Percentiles rank a stretch among this genome's conserved stretches.
Evolutionary conservation across 2,329 filamentous ascomycete genomes (phyloP).

Genomic region (Paracorniculantispora psalliotae): DNA sequence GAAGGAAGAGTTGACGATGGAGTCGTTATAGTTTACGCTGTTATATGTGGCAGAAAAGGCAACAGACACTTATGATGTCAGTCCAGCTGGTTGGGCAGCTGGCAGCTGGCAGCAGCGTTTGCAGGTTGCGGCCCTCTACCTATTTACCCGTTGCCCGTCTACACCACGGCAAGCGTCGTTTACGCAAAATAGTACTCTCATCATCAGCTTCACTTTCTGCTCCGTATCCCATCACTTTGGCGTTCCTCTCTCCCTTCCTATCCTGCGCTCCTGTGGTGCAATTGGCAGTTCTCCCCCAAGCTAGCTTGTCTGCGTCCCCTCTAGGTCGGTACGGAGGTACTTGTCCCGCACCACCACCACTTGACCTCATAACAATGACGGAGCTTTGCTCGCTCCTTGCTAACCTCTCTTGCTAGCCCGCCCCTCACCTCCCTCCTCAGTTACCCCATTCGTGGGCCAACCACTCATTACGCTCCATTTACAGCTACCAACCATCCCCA

Average conservation of each 20-base stretch:
- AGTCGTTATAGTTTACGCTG: neutral
- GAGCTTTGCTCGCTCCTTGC: neutral
- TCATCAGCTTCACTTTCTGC: slow-evolving; percentile 1
- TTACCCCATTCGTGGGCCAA: slow-evolving; percentile 3
- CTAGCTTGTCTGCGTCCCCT: neutral
- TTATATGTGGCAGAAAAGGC: neutral
- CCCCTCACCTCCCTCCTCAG: slow-evolving; percentile 3
- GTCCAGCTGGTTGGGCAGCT: neutral
- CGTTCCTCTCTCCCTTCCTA: neutral
- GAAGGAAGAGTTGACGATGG: neutral
- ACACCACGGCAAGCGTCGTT: neutral
- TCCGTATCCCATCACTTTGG: neutral
- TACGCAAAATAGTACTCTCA: neutral
- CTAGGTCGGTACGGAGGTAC: neutral
- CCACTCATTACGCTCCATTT: too few species aligned
- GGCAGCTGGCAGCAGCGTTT: neutral
- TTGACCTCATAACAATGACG: slow-evolving; percentile 11
- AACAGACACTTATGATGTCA: neutral
- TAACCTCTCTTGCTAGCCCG: neutral
- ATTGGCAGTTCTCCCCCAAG: neutral
- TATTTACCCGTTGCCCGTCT: neutral
- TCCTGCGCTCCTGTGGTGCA: neutral
- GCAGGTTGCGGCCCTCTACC: neutral
- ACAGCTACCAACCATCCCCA: neutral
- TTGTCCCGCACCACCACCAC: slow-evolving; percentile 1